phyloP scores from a whole-genome alignment of 169 alveolate genomes.

The Theileria sp. region DNA sequence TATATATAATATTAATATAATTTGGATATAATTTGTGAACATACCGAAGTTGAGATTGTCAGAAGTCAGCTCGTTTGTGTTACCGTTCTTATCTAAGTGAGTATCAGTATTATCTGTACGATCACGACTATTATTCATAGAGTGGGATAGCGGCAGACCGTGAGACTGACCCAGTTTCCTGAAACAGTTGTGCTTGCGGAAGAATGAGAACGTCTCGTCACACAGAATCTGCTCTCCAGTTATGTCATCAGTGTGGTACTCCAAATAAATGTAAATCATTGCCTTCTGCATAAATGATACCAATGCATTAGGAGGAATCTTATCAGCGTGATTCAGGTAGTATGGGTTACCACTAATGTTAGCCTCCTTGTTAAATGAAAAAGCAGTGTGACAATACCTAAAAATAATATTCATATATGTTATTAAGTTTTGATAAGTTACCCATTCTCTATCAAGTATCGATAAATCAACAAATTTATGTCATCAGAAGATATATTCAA shows the following conservation, averaged over 20 bases:
- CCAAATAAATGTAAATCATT: slow-evolving; percentile 80
- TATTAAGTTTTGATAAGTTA: slow-evolving; percentile 20
- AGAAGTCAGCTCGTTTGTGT: background rate
- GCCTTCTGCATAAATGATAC: slow-evolving; percentile 86
- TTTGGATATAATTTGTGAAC: background rate
- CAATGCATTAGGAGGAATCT: slow-evolving; percentile 83
- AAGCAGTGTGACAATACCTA: slow-evolving; percentile 80
- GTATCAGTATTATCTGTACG: slow-evolving; percentile 1
- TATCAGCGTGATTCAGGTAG: slow-evolving; percentile 81
- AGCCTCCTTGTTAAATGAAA: slow-evolving; percentile 82
- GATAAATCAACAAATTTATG: slow-evolving; percentile 81
- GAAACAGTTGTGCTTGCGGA: slow-evolving; percentile 82
- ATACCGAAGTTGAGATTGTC: background rate
- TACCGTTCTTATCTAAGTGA: background rate
- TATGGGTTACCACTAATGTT: slow-evolving; percentile 77
- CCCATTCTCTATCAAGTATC: slow-evolving; percentile 86
- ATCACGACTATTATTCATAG: background rate
- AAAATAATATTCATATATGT: background rate
- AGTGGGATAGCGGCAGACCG: slow-evolving; percentile 40
- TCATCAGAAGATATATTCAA: slow-evolving; percentile 85
- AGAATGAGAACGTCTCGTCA: slow-evolving; percentile 84
- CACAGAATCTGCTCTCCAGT: slow-evolving; percentile 75
- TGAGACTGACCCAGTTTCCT: slow-evolving; percentile 49
- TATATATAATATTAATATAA: background rate
- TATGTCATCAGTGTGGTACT: slow-evolving; percentile 83